Base-by-base conservation (phyloP, 1,284 basidiomycete genomes). In the Leccinum discolor region DNA sequence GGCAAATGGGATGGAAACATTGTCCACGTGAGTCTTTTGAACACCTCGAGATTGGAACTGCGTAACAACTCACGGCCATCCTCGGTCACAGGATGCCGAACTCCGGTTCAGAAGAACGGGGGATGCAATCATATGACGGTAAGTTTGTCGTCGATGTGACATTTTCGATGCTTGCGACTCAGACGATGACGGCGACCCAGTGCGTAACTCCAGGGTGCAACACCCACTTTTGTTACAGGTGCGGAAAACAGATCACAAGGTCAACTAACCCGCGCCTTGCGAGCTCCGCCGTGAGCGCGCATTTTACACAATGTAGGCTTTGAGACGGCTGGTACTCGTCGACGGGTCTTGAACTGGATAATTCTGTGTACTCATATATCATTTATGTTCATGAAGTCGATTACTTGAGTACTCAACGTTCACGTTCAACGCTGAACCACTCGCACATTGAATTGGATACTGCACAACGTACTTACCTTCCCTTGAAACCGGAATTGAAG, bases 121-220 rank as follows among this genome's bases (percentile, higher is more conserved):
- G 88, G 88, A 3, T 90, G 88, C 69, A 88, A 89, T 70, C 88
- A 90, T 75, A 88, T 90, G 83, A 85, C 84, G 64, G 88, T 88
- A 65, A 74, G 85, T 71, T 32, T 23, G 12, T 56, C 12, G 16
- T 32, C 65, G 40, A 59, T 35, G 42, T n/a, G 21, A 6, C 10
- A 16, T 52, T 38, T 52, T 42, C 8, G n/a, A 50, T 26, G 54
- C 8, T 21, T 21, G 42, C 16, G 42, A 44, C 16, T 47, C n/a
- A 8, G 44, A 47, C 44, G n/a, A 47, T n/a, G n/a, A 47, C 8
- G 44, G 40, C 52, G n/a, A 59, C 35, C 38, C 58, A 89, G 87
- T 89, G 88, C 69, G 77, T 76, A 59, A 74, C 82, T 1, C 86
- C 85, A 2, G 84, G 82, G n/a, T 89, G 88, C 71, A 88, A 86